Evolutionary conservation across 306 rosid species (phyloP).

Genomic region (Vachellia collinsii): DNA sequence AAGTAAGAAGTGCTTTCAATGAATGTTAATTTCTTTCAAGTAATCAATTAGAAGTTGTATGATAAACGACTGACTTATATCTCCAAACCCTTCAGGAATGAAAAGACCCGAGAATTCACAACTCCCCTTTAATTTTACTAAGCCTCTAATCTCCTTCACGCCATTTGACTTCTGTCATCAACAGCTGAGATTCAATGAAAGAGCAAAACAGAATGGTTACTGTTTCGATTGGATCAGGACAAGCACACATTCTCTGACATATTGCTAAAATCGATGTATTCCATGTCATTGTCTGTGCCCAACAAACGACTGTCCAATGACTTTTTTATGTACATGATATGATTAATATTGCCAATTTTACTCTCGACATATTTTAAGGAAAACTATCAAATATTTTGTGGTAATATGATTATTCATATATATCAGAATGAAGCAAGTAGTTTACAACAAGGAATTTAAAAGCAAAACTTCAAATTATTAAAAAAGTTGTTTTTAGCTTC

Average conservation of each 20-base stretch:
- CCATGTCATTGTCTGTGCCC: background rate
- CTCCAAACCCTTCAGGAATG: background rate
- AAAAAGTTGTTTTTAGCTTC: slow-evolving; percentile 11
- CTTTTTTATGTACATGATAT: background rate
- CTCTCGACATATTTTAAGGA: background rate
- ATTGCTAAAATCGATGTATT: slow-evolving; percentile 17
- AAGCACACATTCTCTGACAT: background rate
- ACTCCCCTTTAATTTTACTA: background rate
- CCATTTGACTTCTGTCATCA: slow-evolving; percentile 5
- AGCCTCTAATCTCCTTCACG: slow-evolving; percentile 8
- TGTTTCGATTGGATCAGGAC: background rate
- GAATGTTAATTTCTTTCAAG: slow-evolving; percentile 13
- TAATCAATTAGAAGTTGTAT: background rate
- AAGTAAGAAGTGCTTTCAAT: background rate
- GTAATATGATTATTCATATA: background rate
- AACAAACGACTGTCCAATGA: background rate
- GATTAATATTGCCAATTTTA: background rate
- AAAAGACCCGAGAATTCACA: background rate
- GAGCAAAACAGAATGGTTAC: slow-evolving; percentile 14
- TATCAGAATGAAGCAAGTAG: slow-evolving; percentile 14
- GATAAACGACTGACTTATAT: background rate
- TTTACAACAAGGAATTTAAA: slow-evolving; percentile 28
- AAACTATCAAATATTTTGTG: slow-evolving; percentile 7
- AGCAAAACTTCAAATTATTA: slow-evolving; percentile 30
- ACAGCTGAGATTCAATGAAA: slow-evolving; percentile 14